Conservation (phyloP, 2,329 filamentous ascomycete species). For the Chaetothyriales sp. region DNA sequence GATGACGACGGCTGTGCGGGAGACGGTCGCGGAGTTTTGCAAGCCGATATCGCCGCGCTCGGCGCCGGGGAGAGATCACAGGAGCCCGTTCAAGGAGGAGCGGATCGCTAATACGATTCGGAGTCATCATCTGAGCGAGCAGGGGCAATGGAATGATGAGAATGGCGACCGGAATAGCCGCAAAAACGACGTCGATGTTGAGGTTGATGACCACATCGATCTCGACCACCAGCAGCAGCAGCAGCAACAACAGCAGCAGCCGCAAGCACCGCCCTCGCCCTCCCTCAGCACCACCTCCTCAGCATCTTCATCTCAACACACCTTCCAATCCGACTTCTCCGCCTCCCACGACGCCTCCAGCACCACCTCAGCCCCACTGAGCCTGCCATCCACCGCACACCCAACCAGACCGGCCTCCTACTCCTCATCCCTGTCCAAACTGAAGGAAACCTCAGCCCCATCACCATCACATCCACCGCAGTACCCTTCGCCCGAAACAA, state of each 20-base stretch:
- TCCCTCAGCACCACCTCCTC: conserved; percentile 15
- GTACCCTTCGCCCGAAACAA: conserved; percentile 68
- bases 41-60: conserved; percentile 45
- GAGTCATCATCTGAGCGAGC: conserved; percentile 43
- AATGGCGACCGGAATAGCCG: conserved; percentile 21
- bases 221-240: conserved; percentile 4
- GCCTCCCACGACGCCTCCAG: conserved; percentile 5
- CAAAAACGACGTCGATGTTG: conserved; percentile 5
- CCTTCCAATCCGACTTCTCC: conserved; percentile 2
- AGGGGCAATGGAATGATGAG: neutral
- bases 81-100: conserved; percentile 68
- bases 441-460: conserved; percentile 6
- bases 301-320: conserved; percentile 14
- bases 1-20: conserved; percentile 76
- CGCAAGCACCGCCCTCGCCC: conserved; percentile 20
- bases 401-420: neutral
- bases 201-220: too few species aligned
- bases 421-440: conserved; percentile 7
- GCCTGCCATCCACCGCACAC: neutral
- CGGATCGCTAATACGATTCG: conserved; percentile 78
- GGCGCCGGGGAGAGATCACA: conserved; percentile 26
- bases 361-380: neutral
- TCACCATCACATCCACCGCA: conserved; percentile 22
- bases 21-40: conserved; percentile 76
- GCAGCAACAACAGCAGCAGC: conserved; percentile 17